Evolutionary conservation across 495 filamentous ascomycete genomes (phyloP).

Genomic region (Ramalina peruviana): DNA sequence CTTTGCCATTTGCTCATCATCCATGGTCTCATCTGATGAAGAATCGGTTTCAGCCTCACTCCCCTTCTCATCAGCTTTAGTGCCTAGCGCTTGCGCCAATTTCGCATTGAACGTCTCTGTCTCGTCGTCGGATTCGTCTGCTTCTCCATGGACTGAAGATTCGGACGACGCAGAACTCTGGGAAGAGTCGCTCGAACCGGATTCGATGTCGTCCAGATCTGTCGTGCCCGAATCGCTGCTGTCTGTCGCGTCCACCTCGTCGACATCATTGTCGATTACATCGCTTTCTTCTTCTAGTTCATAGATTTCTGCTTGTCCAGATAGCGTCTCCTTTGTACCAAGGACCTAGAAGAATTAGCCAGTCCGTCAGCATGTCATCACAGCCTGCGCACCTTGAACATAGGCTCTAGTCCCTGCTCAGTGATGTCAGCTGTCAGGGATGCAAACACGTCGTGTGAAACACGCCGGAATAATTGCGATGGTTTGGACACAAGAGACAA

Average conservation of each 20-base stretch:
- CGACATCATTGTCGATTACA: slow-evolving; percentile 26
- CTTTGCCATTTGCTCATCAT: slow-evolving; percentile 89
- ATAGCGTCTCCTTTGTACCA: slow-evolving; percentile 61
- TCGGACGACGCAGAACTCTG: neutral
- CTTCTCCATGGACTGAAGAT: slow-evolving; percentile 19
- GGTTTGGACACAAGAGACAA: slow-evolving; percentile 77
- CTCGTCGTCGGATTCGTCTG: slow-evolving; percentile 35
- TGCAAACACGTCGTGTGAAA: slow-evolving; percentile 75
- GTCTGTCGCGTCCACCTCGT: slow-evolving; percentile 27
- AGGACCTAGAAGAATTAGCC: slow-evolving; percentile 37
- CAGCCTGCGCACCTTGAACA: slow-evolving; percentile 29
- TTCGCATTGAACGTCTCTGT: slow-evolving; percentile 60
- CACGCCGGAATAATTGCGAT: slow-evolving; percentile 69
- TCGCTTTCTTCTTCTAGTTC: slow-evolving; percentile 35
- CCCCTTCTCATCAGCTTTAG: slow-evolving; percentile 43
- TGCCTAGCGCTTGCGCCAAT: slow-evolving; percentile 58
- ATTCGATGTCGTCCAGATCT: neutral
- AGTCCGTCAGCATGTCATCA: slow-evolving; percentile 1
- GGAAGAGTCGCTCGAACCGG: neutral
- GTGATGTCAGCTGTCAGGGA: slow-evolving; percentile 61
- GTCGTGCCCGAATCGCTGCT: slow-evolving; percentile 21
- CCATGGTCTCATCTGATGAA: slow-evolving; percentile 63
- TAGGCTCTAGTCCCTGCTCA: slow-evolving; percentile 53
- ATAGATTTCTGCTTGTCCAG: slow-evolving; percentile 78
- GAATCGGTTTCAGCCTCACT: slow-evolving; percentile 26